Evolutionary conservation across 768 basidiomycete species (phyloP), one percentile per base, ranked within the genome.

Genomic region (Pholiota molesta): DNA sequence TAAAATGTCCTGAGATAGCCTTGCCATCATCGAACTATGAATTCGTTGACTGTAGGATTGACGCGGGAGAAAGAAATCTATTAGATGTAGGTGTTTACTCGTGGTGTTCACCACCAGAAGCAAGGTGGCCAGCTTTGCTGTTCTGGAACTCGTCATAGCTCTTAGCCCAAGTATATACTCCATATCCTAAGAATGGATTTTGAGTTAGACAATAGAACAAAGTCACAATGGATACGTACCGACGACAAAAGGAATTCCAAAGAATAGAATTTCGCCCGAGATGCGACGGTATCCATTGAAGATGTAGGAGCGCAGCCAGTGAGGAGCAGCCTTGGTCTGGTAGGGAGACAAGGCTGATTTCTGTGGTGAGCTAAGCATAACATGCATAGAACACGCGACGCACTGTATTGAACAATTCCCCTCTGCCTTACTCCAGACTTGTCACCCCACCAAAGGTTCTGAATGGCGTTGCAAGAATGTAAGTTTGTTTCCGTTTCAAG

Each of bases 381-480:
- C 5, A 28, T 26, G 13, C 29, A 23, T 7, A 31, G 8, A 28
- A 49, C 39, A 53, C 47, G 42, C 9, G 17, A 86, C 93, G 78
- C 70, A 97, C 95, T 83, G 83, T 97, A 97, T 70, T 81, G 77
- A 55, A 85, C 79, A 61, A 96, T 82, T 56, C 95, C 94, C 77
- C 84, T 93, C 73, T 86, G 88, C 68, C 81, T 81, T 47, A 83
- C 53, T 62, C 84, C 83, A 66, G 81, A 79, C 63, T 77, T 77
- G 77, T 91, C 88, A 78, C 94, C 95, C 94, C 95, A 97, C 95
- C 95, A 97, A 55, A 88, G 80, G 76, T 83, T 90, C 93, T 96
- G 72, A 33, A 60, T 3, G 54, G 40, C 31, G 51, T 37, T 16
- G 54, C 23, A 33, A 31, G 6, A 45, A 7, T 23, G 57, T 64